Evolutionary conservation across 2,329 filamentous ascomycete species (phyloP), one percentile per base, ranked within the genome.

Genomic region (Talaromyces sp.): DNA sequence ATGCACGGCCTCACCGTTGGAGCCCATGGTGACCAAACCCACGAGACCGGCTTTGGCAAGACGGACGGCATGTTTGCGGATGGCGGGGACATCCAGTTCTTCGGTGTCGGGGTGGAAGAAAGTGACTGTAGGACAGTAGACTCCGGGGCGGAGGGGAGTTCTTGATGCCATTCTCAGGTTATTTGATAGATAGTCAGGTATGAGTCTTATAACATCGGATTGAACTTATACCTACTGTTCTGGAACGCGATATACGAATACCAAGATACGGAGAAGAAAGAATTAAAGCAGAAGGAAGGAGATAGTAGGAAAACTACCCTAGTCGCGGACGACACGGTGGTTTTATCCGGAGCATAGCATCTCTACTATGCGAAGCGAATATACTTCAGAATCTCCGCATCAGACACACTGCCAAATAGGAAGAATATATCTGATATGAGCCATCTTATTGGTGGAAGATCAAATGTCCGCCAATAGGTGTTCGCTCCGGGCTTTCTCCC

Each of bases 61-160:
- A 57, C 92, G 89, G 70, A 91, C 87, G 27, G 91, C 90, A 75
- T 96, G 92, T 74, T 86, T 89, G 79, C 91, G 90, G 80, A 95
- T 91, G 66, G 86, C 86, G 41, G 90, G 84, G 68, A 93, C 87
- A 74, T 96, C 92, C 72, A 96, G 85, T 58, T 95, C 91, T 79
- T 96, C 92, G 54, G 91, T 95, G 69, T 89, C 85, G 7, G 89
- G 84, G 79, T 94, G 83, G 82, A 96, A 96, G 78, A 96, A 96
- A 73, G 92, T 96, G 88, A 95, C 92, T 67, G 90, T 94, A 31
- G 92, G 92, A 67, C 90, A 90, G 78, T 95, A 96, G 76, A 95
- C 93, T 75, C 92, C 91, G 73, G 89, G 89, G 52, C 90, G 89
- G 63, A 96, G 86, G 68, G 89, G 84, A n/a, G 82, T 84, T 66